These are phyloP conservation scores for Arthroderma sp. DNA, from an alignment of 2,329 filamentous ascomycete genomes.

Conservation along the genomic window DNA sequence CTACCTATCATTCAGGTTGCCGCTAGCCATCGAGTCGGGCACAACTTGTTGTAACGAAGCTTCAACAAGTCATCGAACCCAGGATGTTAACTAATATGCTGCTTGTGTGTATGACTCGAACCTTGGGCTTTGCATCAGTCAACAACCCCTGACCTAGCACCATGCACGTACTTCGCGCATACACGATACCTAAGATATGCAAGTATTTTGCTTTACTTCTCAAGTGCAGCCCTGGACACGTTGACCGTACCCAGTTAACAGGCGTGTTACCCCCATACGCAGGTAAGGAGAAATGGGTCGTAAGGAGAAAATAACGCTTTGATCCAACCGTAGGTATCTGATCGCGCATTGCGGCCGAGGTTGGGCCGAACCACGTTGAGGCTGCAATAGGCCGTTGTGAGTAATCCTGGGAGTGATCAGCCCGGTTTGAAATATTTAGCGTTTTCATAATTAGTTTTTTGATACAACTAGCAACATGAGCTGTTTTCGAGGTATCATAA, in stretches of 20 bases:
- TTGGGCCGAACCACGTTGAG: constrained; percentile 1
- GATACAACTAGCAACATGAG: neutral
- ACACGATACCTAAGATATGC: too few relatives aligned
- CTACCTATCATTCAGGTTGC: neutral
- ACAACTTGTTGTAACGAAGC: too few relatives aligned
- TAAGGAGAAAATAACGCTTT: neutral
- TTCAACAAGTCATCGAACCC: too few relatives aligned
- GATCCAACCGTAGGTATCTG: neutral
- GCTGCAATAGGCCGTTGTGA: neutral
- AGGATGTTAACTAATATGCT: too few relatives aligned
- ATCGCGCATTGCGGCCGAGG: neutral
- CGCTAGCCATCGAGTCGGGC: too few relatives aligned
- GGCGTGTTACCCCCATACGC: neutral
- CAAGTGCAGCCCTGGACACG: too few relatives aligned
- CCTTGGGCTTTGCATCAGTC: too few relatives aligned
- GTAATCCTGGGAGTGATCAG: neutral
- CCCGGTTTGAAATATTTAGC: neutral
- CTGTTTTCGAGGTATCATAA: constrained; percentile 4
- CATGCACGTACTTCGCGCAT: too few relatives aligned
- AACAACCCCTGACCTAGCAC: too few relatives aligned
- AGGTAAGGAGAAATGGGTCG: neutral
- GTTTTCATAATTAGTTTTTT: neutral
- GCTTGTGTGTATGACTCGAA: too few relatives aligned
- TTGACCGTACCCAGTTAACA: too few relatives aligned
- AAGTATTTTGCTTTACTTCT: too few relatives aligned